Base-by-base conservation (phyloP, 225 moss, liverwort and hornwort species). In the Sphagnum contortum region DNA sequence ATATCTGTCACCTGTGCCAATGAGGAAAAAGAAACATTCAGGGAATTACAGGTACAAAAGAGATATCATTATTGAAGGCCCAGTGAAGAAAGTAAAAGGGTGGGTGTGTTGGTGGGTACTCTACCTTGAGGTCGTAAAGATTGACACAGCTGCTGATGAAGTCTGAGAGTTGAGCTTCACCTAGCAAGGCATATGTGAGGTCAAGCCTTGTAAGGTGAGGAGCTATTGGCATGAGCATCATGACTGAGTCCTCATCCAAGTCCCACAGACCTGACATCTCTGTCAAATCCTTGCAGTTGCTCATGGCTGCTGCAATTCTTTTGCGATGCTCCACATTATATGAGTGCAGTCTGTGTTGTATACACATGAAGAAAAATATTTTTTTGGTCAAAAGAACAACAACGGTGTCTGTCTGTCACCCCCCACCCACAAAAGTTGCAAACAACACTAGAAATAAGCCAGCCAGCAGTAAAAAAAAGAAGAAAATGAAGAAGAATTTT, bases 211-310 rank as follows among this genome's bases (percentile, higher is more conserved):
- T 80, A 45, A 83, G 72, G 4, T 75, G 72, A 50, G 75, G 54
- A 10, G 83, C 77, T 48, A 75, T 60, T 3, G 83, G 83, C 80
- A 80, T 83, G 47, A 83, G 65, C 83, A 83, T 83, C 83, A 80
- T 80, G 65, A 83, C 70, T 12, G 77, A 80, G 0, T 77, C 83
- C 8, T 83, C 77, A 57, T 83, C 83, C 5, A 83, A 66, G 60
- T 83, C 77, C 80, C 77, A 77, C 9, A 80, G 72, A 2, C 72
- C 83, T 0, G 83, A 83, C 3, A 83, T n/a, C 0, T 72, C 83
- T 67, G 60, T 59, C 10, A 83, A 45, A 1, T 50, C 47, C 45
- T 62, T 75, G 60, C 77, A 80, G 45, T 60, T 75, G 2, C 68
- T 68, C 49, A 80, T 77, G 0, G 83, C 83, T 61, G 80, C 83